Evolutionary conservation across 352 stramenopile genomes (phyloP).

Genomic region (Phytopythium vexans): DNA sequence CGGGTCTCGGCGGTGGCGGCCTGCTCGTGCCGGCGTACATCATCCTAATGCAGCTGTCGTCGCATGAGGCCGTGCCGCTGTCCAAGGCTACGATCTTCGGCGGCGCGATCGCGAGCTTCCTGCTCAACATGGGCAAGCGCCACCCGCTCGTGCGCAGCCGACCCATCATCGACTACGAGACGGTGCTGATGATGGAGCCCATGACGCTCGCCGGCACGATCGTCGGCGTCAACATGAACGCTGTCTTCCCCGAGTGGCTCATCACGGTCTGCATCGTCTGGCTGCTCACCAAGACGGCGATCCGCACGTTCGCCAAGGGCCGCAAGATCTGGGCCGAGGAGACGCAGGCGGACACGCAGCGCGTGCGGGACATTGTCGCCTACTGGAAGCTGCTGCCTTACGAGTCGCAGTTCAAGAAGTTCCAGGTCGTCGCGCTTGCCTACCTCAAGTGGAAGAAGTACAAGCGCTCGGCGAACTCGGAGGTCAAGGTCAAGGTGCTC

Average conservation of each 20-base stretch:
- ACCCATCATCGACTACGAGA: slow-evolving; percentile 83
- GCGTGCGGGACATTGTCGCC: slow-evolving; percentile 40
- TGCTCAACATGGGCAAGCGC: slow-evolving; percentile 61
- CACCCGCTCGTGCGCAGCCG: slow-evolving; percentile 61
- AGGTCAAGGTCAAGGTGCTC: slow-evolving; percentile 34
- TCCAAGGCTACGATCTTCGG: slow-evolving; percentile 86
- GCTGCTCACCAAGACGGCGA: slow-evolving; percentile 65
- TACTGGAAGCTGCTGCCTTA: slow-evolving; percentile 70
- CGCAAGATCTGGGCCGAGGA: slow-evolving; percentile 73
- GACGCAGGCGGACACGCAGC: slow-evolving; percentile 38
- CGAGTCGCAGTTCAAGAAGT: slow-evolving; percentile 70
- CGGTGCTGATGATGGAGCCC: slow-evolving; percentile 80
- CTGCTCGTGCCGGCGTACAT: slow-evolving; percentile 81
- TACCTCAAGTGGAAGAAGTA: slow-evolving; percentile 77
- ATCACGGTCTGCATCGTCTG: slow-evolving; percentile 78
- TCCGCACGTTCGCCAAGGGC: slow-evolving; percentile 67
- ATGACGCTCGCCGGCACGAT: slow-evolving; percentile 87
- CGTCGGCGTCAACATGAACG: slow-evolving; percentile 84
- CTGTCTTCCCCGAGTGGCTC: slow-evolving; percentile 79
- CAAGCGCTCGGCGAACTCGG: slow-evolving; percentile 27
- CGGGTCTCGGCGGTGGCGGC: slow-evolving; percentile 68
- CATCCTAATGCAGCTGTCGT: slow-evolving; percentile 65
- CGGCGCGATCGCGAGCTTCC: slow-evolving; percentile 69
- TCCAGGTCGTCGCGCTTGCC: slow-evolving; percentile 51
- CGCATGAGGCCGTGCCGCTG: slow-evolving; percentile 77